Evolutionary conservation across 495 filamentous ascomycete genomes (phyloP), one percentile per base, ranked within the genome.

Genomic region (Neurospora sp.): DNA sequence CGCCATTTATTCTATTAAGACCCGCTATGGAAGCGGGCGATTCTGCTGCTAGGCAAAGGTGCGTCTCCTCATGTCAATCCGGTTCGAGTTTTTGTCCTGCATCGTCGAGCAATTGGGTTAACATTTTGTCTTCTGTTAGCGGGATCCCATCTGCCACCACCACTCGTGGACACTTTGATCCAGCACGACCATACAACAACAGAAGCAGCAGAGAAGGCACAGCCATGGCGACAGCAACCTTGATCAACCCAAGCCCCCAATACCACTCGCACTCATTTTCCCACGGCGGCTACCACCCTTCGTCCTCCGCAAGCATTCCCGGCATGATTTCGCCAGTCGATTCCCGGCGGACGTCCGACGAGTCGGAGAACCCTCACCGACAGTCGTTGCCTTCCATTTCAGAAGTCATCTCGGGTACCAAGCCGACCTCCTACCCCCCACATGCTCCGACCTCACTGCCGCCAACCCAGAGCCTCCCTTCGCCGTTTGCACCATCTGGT

Each of bases 11-110:
- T 73, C 62, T 12, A 69, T 72, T 14, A 44, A 77, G 79, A 74
- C 83, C 81, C 84, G 85, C 81, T 84, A 87, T 87, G 85, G 85
- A 86, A 84, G 81, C 80, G 83, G 85, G 83, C 77, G 84, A 84
- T 76, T 79, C 79, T 80, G 81, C 82, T 75, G 77, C 79, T 80
- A 84, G 84, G 80, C 82, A 85, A 84, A 87, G 85, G 85, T 87
- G 78, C 76, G 84, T 82, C 38, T 31, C 42, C 38, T 79, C 76
- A 73, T n/a, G 20, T 16, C 40, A 23, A 70, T 73, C 74, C 69
- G 20, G 31, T 27, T 66, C 49, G 39, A 5, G n/a, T 75, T 16
- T 44, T 18, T 40, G 40, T 60, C 16, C 39, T 38, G 31, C 40
- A 60, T 44, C 60, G 16, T 71, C 9, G 31, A 54, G 62, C 74